Conservation (phyloP, 2,329 filamentous ascomycete species). For the Bipolaris cookei region DNA sequence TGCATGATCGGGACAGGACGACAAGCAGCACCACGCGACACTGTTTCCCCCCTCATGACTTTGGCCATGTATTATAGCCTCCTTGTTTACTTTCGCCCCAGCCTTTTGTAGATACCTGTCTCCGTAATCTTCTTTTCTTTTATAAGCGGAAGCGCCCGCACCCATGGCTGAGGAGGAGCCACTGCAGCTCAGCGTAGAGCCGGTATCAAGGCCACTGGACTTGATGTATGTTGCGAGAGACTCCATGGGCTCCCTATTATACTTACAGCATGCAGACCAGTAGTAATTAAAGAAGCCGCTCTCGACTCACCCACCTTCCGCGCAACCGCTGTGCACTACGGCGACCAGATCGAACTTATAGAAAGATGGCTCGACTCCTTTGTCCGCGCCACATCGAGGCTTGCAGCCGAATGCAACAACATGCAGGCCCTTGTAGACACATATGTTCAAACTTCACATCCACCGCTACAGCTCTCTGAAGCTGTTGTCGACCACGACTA, state of each 20-base stretch:
- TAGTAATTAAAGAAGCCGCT: slow-evolving; percentile 89
- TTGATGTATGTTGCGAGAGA: slow-evolving; percentile 48
- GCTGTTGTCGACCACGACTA: slow-evolving; percentile 94
- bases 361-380: slow-evolving; percentile 89
- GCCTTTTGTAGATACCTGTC: slow-evolving; percentile 13
- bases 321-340: slow-evolving; percentile 82
- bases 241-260: background rate
- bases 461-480: slow-evolving; percentile 76
- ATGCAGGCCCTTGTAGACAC: slow-evolving; percentile 81
- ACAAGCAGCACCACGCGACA: slow-evolving; percentile 14
- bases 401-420: slow-evolving; percentile 69
- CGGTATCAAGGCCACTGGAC: slow-evolving; percentile 50
- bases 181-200: slow-evolving; percentile 44
- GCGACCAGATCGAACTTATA: slow-evolving; percentile 87
- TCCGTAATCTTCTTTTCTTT: background rate
- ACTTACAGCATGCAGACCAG: slow-evolving; percentile 62
- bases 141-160: slow-evolving; percentile 3
- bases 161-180: slow-evolving; percentile 47
- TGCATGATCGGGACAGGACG: slow-evolving; percentile 14
- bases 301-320: slow-evolving; percentile 97
- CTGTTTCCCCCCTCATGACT: slow-evolving; percentile 5
- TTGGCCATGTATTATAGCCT: slow-evolving; percentile 28
- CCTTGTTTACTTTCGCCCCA: slow-evolving; percentile 23
- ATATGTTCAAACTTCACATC: slow-evolving; percentile 78
- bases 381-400: slow-evolving; percentile 65